phyloP scores from a whole-genome alignment of 1,284 basidiomycete genomes.

The Meripilus lineatus region DNA sequence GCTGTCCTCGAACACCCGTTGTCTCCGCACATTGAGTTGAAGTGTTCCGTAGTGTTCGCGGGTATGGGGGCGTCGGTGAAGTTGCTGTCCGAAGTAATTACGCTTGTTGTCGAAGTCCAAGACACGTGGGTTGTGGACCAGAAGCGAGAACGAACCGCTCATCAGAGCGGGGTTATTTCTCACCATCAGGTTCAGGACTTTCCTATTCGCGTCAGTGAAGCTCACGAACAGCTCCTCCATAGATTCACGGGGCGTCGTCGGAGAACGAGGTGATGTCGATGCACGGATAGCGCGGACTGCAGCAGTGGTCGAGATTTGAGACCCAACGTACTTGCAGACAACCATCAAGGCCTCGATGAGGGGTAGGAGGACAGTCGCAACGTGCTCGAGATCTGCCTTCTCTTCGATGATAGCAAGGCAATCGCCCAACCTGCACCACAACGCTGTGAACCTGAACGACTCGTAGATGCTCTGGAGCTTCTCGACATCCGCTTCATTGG shows the following conservation, averaged over 20 bases:
- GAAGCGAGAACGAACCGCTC: conserved; percentile 95
- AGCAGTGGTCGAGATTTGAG: conserved; percentile 43
- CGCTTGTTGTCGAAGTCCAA: conserved; percentile 99
- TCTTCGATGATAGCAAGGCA: conserved; percentile 82
- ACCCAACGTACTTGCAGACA: conserved; percentile 90
- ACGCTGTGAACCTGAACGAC: conserved; percentile 78
- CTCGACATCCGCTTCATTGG: conserved; percentile 56
- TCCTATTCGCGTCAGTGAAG: conserved; percentile 94
- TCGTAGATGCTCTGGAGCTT: conserved; percentile 85
- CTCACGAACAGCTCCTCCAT: conserved; percentile 88
- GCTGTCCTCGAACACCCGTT: conserved; percentile 96
- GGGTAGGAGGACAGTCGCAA: conserved; percentile 86
- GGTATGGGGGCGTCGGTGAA: conserved; percentile 79
- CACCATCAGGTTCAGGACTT: conserved; percentile 96
- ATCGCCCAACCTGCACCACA: conserved; percentile 85
- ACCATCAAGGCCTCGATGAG: conserved; percentile 97
- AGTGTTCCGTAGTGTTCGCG: conserved; percentile 82
- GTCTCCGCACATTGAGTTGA: conserved; percentile 89
- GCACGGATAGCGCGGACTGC: conserved; percentile 46
- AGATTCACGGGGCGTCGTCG: conserved; percentile 60
- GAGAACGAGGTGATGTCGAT: conserved; percentile 63
- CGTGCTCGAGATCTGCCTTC: conserved; percentile 76
- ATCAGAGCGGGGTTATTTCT: conserved; percentile 97
- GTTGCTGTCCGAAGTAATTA: conserved; percentile 96
- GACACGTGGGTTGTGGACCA: conserved; percentile 94